phyloP scores from a whole-genome alignment of 257 asterid species.

The Rehmannia glutinosa region DNA sequence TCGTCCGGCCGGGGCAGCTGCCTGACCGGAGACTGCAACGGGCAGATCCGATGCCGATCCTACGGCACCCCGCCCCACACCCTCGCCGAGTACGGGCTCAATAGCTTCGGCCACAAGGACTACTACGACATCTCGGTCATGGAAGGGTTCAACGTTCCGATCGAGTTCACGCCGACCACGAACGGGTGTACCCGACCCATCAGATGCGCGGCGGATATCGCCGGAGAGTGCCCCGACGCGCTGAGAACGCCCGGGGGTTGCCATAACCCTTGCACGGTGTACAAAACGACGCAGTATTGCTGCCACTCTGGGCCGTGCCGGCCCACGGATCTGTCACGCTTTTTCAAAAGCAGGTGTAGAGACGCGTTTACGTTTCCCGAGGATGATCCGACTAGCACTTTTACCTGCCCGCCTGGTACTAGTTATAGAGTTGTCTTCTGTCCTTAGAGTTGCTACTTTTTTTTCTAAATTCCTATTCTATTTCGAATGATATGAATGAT shows the following conservation, averaged over 20 bases:
- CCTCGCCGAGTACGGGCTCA: slow-evolving; percentile 43
- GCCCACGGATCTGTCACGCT: slow-evolving; percentile 34
- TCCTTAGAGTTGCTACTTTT: too few relatives aligned
- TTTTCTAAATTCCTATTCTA: too few relatives aligned
- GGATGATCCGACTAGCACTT: slow-evolving; percentile 44
- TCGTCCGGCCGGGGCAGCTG: slow-evolving; percentile 35
- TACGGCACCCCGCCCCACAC: slow-evolving; percentile 61
- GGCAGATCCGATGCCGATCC: slow-evolving; percentile 33
- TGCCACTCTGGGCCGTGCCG: slow-evolving; percentile 32
- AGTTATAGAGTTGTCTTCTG: slow-evolving; percentile 46
- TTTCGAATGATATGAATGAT: too few relatives aligned
- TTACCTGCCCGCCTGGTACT: slow-evolving; percentile 47
- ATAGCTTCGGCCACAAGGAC: slow-evolving; percentile 39
- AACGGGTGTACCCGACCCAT: slow-evolving; percentile 27
- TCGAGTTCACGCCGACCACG: slow-evolving; percentile 35
- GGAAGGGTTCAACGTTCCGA: slow-evolving; percentile 65
- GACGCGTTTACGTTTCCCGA: slow-evolving; percentile 49
- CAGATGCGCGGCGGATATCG: slow-evolving; percentile 36
- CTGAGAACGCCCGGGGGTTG: slow-evolving; percentile 41
- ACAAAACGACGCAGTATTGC: slow-evolving; percentile 30
- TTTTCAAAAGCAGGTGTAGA: slow-evolving; percentile 43
- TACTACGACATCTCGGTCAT: slow-evolving; percentile 54
- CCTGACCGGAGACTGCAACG: slow-evolving; percentile 50
- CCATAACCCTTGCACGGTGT: slow-evolving; percentile 47
- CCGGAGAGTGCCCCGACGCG: slow-evolving; percentile 40